These are phyloP conservation scores for Cyberlindnera petersonii DNA, from an alignment of 805 yeast genomes.

Conservation along the genomic window DNA sequence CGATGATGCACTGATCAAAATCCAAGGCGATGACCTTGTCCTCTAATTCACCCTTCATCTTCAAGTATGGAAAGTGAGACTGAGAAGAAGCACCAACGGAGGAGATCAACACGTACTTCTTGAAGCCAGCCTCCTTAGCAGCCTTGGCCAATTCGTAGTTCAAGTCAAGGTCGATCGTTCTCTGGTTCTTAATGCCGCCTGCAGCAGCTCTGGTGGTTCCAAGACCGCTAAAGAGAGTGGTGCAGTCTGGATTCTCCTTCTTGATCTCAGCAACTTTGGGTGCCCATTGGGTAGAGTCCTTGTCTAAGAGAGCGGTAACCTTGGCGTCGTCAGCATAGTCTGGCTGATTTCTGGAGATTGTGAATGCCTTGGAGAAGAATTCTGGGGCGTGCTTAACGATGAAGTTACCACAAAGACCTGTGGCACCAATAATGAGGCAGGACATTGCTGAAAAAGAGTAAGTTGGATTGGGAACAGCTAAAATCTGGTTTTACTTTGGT, in stretches of 20 bases:
- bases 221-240: slow-evolving; percentile 57
- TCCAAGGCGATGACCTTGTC: slow-evolving; percentile 55
- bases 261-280: slow-evolving; percentile 29
- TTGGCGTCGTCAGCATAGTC: slow-evolving; percentile 6
- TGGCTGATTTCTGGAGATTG: slow-evolving; percentile 47
- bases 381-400: slow-evolving; percentile 43
- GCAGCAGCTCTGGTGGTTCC: slow-evolving; percentile 75
- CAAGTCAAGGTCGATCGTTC: slow-evolving; percentile 69
- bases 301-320: slow-evolving; percentile 38
- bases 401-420: slow-evolving; percentile 70
- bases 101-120: slow-evolving; percentile 65
- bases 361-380: slow-evolving; percentile 39
- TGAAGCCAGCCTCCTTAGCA: slow-evolving; percentile 66
- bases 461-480: no score
- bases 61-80: slow-evolving; percentile 58
- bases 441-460: no score
- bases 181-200: slow-evolving; percentile 68
- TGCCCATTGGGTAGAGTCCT: slow-evolving; percentile 50
- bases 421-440: slow-evolving; percentile 57
- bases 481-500: no score
- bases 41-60: slow-evolving; percentile 75
- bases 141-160: slow-evolving; percentile 66
- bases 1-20: slow-evolving; percentile 68
- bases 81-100: slow-evolving; percentile 56
- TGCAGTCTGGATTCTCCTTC: slow-evolving; percentile 27